These are phyloP conservation scores for Sphaerobolus stellatus DNA, from an alignment of 1,284 basidiomycete genomes.

Conservation along the genomic window DNA sequence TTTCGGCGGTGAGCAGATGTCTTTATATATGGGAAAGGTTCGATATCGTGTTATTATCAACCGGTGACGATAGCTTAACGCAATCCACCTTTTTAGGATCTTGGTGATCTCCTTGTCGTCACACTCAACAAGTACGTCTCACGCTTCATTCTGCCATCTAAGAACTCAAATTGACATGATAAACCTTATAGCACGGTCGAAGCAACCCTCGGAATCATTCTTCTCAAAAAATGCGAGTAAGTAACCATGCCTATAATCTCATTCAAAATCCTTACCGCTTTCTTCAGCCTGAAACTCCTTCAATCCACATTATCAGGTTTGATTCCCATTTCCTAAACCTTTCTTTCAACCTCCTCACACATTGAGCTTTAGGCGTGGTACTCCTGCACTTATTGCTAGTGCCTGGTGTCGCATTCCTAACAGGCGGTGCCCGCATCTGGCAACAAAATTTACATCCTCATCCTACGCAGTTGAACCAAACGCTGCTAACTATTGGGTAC, in stretches of 20 bases:
- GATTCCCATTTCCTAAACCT: conserved; percentile 11
- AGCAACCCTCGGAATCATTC: conserved; percentile 64
- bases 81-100: conserved; percentile 29
- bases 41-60: neutral
- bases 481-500: conserved; percentile 64
- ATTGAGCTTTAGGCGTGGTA: conserved; percentile 47
- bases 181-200: conserved; percentile 47
- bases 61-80: neutral
- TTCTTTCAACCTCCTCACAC: neutral
- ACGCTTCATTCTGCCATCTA: no score
- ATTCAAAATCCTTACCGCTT: neutral
- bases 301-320: conserved; percentile 60
- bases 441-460: conserved; percentile 51
- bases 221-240: conserved; percentile 65
- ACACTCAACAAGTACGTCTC: conserved; percentile 60
- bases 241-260: neutral
- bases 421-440: conserved; percentile 55
- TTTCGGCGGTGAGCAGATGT: conserved; percentile 26
- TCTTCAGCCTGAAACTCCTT: conserved; percentile 26
- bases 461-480: conserved; percentile 60
- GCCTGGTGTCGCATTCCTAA: conserved; percentile 59
- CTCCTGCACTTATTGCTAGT: conserved; percentile 61
- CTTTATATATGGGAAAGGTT: conserved; percentile 19
- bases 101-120: conserved; percentile 58
- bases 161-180: conserved; percentile 3